A percentile compares a stretch with the other conserved stretches of the same genome.
These are phyloP conservation scores for Trebouxia gelatinosa DNA, from an alignment of 163 green algal genomes.

Conservation along the genomic window DNA sequence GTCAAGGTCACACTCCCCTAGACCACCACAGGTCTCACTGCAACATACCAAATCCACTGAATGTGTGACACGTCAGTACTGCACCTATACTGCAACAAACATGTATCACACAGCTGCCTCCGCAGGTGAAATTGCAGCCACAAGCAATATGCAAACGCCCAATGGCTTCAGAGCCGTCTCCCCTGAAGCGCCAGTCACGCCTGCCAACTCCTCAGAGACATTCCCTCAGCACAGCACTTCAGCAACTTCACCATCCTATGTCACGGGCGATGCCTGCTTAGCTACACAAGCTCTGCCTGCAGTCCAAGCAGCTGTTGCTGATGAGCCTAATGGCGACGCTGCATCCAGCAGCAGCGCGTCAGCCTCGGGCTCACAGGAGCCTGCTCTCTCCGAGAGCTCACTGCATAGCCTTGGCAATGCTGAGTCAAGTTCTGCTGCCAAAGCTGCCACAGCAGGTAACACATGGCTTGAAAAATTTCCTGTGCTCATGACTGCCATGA, in stretches of 20 bases:
- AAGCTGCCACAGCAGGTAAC: slow-evolving; percentile 5
- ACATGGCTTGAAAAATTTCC: no score
- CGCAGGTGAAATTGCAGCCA: slow-evolving; percentile 35
- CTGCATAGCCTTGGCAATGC: neutral
- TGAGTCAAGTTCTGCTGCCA: neutral
- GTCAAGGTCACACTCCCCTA: no score
- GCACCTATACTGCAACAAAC: no score
- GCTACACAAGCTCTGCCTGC: neutral
- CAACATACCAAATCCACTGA: no score
- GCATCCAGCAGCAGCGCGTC: slow-evolving; percentile 16
- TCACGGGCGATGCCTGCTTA: neutral
- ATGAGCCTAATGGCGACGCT: neutral
- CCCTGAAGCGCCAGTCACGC: slow-evolving; percentile 8
- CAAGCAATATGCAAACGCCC: slow-evolving; percentile 19
- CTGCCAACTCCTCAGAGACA: slow-evolving; percentile 21
- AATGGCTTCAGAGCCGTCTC: slow-evolving; percentile 18
- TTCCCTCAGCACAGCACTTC: slow-evolving; percentile 24
- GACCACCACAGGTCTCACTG: no score
- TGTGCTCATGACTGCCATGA: no score
- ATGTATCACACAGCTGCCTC: no score
- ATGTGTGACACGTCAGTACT: no score
- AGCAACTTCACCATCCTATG: slow-evolving; percentile 1
- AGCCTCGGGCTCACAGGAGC: neutral
- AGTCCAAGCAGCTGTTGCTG: neutral
- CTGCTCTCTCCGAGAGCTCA: slow-evolving; percentile 25